phyloP scores from a whole-genome alignment of 768 basidiomycete species.

The Agrocybe chaxingu region DNA sequence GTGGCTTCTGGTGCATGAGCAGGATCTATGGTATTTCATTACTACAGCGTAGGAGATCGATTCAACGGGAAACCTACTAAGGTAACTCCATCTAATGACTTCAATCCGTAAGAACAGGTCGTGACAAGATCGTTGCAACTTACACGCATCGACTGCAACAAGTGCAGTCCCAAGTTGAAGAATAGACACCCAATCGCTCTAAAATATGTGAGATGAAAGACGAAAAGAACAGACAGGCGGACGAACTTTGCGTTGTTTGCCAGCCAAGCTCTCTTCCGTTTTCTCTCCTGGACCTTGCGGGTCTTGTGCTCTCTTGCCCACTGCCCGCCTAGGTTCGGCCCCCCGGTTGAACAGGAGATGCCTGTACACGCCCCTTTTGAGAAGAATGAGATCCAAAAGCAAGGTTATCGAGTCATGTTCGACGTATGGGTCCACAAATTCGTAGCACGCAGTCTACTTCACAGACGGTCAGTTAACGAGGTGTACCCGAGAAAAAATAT shows the following conservation, averaged over 20 bases:
- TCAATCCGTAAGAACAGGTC: neutral
- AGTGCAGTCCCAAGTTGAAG: constrained; percentile 54
- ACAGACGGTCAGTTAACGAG: neutral
- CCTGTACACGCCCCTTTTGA: constrained; percentile 79
- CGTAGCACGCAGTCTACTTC: constrained; percentile 51
- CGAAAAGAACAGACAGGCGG: neutral
- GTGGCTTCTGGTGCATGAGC: constrained; percentile 62
- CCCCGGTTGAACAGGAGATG: constrained; percentile 83
- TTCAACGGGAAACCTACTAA: constrained; percentile 36
- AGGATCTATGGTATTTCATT: constrained; percentile 53
- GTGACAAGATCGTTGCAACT: constrained; percentile 5
- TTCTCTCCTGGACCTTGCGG: neutral
- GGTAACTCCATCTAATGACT: constrained; percentile 81
- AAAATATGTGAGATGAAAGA: neutral
- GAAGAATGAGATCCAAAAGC: constrained; percentile 74
- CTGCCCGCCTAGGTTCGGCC: constrained; percentile 52
- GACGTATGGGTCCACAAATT: constrained; percentile 84
- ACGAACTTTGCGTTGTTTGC: neutral
- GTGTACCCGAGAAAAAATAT: neutral
- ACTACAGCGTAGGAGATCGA: constrained; percentile 17
- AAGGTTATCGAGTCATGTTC: constrained; percentile 76
- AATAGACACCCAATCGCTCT: constrained; percentile 64
- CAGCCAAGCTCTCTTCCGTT: neutral
- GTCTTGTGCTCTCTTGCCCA: constrained; percentile 15
- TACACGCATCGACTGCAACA: constrained; percentile 70